A percentile compares a stretch with the other conserved stretches of the same genome.
phyloP scores from a whole-genome alignment of 2,329 filamentous ascomycete species.

The Fusarium bactridioides region DNA sequence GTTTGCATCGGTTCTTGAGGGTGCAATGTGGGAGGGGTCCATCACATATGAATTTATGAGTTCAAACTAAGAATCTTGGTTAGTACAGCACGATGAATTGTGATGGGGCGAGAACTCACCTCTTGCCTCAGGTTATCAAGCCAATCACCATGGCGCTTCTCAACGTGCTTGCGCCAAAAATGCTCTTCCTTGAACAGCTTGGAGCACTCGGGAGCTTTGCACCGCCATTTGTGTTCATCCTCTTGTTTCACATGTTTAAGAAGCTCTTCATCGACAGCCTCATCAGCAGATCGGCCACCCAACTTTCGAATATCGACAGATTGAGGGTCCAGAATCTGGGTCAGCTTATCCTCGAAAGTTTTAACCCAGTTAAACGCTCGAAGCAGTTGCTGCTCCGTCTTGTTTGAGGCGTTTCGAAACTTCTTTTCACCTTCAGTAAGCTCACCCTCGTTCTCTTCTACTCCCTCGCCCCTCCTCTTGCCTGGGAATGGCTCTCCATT shows the following conservation, averaged over 20 bases:
- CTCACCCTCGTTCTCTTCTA: slow-evolving; percentile 68
- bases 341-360: slow-evolving; percentile 96
- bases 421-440: slow-evolving; percentile 70
- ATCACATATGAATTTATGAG: slow-evolving; percentile 95
- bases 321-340: slow-evolving; percentile 91
- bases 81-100: not conserved
- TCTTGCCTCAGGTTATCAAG: slow-evolving; percentile 81
- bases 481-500: slow-evolving; percentile 83
- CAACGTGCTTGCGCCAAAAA: slow-evolving; percentile 98
- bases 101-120: slow-evolving; percentile 61
- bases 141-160: slow-evolving; percentile 95
- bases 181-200: slow-evolving; percentile 97
- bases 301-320: slow-evolving; percentile 88
- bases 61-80: slow-evolving; percentile 66
- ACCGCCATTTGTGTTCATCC: slow-evolving; percentile 95
- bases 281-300: slow-evolving; percentile 85
- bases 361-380: slow-evolving; percentile 98
- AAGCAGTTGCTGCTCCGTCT: slow-evolving; percentile 90
- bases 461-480: slow-evolving; percentile 74
- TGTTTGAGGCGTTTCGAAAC: slow-evolving; percentile 72
- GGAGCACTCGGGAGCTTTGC: slow-evolving; percentile 93
- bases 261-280: slow-evolving; percentile 87
- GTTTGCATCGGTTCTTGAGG: slow-evolving; percentile 91
- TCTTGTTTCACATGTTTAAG: slow-evolving; percentile 93
- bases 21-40: slow-evolving; percentile 93